Evolutionary conservation across 1,284 basidiomycete genomes (phyloP).

Genomic region (Fomitopsis pinicola): DNA sequence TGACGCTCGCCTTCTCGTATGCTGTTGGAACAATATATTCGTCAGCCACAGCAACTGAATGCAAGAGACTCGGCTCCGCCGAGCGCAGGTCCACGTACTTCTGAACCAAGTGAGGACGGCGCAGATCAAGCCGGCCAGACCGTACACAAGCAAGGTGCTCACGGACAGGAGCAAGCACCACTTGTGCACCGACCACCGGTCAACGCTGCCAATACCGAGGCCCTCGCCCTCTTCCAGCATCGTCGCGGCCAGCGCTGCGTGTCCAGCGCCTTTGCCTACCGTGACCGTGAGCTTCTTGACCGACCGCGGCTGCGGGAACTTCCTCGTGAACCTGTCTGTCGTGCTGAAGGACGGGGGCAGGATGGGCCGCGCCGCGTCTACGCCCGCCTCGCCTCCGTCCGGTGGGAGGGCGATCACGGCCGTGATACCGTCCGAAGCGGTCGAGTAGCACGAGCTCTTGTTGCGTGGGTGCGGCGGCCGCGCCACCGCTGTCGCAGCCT

Average conservation of each 20-base stretch:
- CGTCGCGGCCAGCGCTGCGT: constrained; percentile 13
- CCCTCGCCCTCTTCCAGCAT: constrained; percentile 37
- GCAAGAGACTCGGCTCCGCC: background rate
- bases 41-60: background rate
- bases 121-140: constrained; percentile 40
- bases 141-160: constrained; percentile 45
- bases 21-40: constrained; percentile 27
- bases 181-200: constrained; percentile 51
- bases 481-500: background rate
- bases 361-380: constrained; percentile 9
- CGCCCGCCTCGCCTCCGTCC: constrained; percentile 10
- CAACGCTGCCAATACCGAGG: constrained; percentile 33
- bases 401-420: constrained; percentile 3
- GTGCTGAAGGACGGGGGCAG: constrained; percentile 25
- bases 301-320: constrained; percentile 45
- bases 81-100: constrained; percentile 32
- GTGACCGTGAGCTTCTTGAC: constrained; percentile 24
- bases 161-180: constrained; percentile 54
- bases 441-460: constrained; percentile 6
- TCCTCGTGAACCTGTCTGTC: constrained; percentile 45
- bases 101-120: constrained; percentile 56
- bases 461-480: constrained; percentile 1
- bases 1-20: constrained; percentile 48
- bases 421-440: constrained; percentile 13
- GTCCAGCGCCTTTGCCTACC: constrained; percentile 6